These are phyloP conservation scores for Trypanosoma rangeli DNA, from an alignment of 208 protist species.

Conservation along the genomic window DNA sequence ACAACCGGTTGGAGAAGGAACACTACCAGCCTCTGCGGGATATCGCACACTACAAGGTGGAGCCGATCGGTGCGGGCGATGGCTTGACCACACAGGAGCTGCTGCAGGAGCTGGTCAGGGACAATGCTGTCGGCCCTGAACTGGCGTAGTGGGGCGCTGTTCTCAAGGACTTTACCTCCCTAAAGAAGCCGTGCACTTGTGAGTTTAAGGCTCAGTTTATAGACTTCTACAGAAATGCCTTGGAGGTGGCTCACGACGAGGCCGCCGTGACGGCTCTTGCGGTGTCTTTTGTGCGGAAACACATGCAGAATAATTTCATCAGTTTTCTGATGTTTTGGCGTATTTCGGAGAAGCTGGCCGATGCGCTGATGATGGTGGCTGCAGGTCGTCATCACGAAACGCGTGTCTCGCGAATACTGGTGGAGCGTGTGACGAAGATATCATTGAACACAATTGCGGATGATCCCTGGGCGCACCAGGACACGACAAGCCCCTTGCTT, in stretches of 20 bases:
- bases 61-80: conserved; percentile 42
- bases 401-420: conserved; percentile 45
- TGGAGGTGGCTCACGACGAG: conserved; percentile 72
- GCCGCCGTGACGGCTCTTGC: conserved; percentile 56
- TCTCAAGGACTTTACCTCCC: conserved; percentile 77
- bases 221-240: conserved; percentile 68
- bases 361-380: conserved; percentile 49
- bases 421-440: conserved; percentile 88
- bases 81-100: conserved; percentile 46
- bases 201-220: conserved; percentile 64
- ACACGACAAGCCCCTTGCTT: conserved; percentile 67
- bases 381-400: conserved; percentile 46
- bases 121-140: conserved; percentile 37
- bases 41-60: conserved; percentile 57
- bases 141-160: conserved; percentile 74
- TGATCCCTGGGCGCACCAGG: conserved; percentile 79
- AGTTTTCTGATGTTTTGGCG: conserved; percentile 86
- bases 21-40: conserved; percentile 79
- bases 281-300: conserved; percentile 65
- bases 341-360: conserved; percentile 75
- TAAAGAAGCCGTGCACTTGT: conserved; percentile 63
- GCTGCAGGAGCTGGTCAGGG: conserved; percentile 51
- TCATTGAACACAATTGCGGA: conserved; percentile 86
- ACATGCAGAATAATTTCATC: conserved; percentile 84
- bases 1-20: conserved; percentile 62